These are phyloP conservation scores for Kwoniella mangroviensis DNA, from an alignment of 768 basidiomycete species.

Conservation along the genomic window DNA sequence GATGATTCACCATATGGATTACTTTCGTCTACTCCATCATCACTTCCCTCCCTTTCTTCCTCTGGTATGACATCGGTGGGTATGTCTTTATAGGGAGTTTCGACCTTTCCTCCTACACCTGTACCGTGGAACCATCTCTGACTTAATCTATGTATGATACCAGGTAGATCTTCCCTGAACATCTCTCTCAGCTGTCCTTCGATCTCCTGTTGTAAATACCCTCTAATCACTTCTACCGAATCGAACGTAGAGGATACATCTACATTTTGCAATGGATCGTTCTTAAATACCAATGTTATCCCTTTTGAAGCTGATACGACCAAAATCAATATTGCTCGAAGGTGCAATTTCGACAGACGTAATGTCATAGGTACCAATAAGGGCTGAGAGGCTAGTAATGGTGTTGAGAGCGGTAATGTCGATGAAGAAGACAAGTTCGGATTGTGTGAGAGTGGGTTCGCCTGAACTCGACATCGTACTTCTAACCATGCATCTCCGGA, in stretches of 20 bases:
- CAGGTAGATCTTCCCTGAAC: conserved; percentile 95
- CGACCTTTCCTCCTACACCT: conserved; percentile 69
- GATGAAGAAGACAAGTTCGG: conserved; percentile 52
- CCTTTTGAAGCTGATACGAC: conserved; percentile 98
- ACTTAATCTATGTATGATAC: conserved; percentile 92
- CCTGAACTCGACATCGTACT: conserved; percentile 60
- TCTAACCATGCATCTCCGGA: conserved; percentile 76
- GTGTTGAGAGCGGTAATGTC: conserved; percentile 55
- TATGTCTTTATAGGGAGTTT: conserved; percentile 74
- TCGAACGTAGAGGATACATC: conserved; percentile 98
- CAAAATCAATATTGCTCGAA: conserved; percentile 93
- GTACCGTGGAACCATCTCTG: conserved; percentile 80
- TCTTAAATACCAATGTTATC: conserved; percentile 99
- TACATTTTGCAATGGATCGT: conserved; percentile 95
- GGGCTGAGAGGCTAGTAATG: conserved; percentile 86
- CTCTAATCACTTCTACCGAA: conserved; percentile 95
- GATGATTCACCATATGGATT: conserved; percentile 43
- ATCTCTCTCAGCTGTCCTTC: conserved; percentile 96
- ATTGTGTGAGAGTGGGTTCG: conserved; percentile 71
- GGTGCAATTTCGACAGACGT: conserved; percentile 90
- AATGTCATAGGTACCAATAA: conserved; percentile 98
- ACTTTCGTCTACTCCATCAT: neutral
- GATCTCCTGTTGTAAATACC: conserved; percentile 96
- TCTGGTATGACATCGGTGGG: conserved; percentile 23
- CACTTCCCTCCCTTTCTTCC: conserved; percentile 32